These are phyloP conservation scores for Apiospora rasikravindrae DNA, from an alignment of 2,329 filamentous ascomycete genomes.

Conservation along the genomic window DNA sequence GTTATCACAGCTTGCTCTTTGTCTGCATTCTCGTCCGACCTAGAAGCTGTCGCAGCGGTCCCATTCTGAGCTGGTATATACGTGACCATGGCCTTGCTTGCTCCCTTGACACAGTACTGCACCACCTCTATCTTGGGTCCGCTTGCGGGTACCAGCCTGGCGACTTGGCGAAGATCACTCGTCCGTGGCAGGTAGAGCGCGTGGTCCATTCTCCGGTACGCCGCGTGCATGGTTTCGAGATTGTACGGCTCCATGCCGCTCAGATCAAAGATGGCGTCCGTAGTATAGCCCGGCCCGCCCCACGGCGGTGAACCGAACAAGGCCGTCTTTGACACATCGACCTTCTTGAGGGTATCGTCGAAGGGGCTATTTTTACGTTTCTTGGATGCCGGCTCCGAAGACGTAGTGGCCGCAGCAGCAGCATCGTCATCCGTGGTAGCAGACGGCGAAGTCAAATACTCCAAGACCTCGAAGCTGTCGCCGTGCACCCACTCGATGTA, in stretches of 20 bases:
- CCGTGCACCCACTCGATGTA: conserved; percentile 84
- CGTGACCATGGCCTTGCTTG: conserved; percentile 80
- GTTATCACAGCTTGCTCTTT: background rate
- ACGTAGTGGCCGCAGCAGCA: background rate
- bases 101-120: conserved; percentile 91
- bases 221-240: conserved; percentile 64
- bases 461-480: conserved; percentile 81
- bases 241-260: conserved; percentile 88
- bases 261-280: conserved; percentile 78
- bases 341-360: conserved; percentile 38
- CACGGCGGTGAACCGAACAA: conserved; percentile 66
- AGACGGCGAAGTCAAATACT: conserved; percentile 42
- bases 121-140: conserved; percentile 69
- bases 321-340: conserved; percentile 49
- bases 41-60: background rate
- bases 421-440: conserved; percentile 25
- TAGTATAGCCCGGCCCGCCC: conserved; percentile 62
- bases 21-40: background rate
- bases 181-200: conserved; percentile 87
- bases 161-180: conserved; percentile 81
- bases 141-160: conserved; percentile 53
- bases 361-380: conserved; percentile 37
- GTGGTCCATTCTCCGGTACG: conserved; percentile 64
- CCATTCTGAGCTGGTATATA: conserved; percentile 54
- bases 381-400: background rate